Base-by-base conservation (phyloP, 2,329 filamentous ascomycete genomes). In the Talaromyces rugulosus region DNA sequence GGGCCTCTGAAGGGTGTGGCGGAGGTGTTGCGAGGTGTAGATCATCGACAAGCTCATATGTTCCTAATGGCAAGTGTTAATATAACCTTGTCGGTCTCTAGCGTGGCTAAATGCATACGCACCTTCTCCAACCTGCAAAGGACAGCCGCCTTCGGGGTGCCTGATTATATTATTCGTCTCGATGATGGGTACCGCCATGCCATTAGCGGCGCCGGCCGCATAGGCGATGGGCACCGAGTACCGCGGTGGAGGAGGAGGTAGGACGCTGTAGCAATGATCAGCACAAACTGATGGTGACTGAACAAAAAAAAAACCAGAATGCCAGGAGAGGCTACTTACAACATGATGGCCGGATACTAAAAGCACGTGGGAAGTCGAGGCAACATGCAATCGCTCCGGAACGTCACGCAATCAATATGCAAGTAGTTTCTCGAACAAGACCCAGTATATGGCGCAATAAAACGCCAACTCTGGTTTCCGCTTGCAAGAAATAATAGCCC, bases 81-180 rank as follows among this genome's bases (percentile, higher is more conserved):
- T 34, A 61, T 23, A 23, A 23, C 23, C 2, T 23, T 23, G 23
- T 23, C 23, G 23, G 23, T 23, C 23, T 23, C 23, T 23, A 23
- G 23, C 23, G 23, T 1, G 2, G 23, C 23, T 23, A 23, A 23
- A 23, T 23, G 23, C 23, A 65, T 65, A 16, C 58, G 66, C 78
- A 91, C 92, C 95, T 87, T 99, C 95, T 75, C 94, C 95, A 55
- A 94, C 92, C 51, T 96, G 87, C 68, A 99, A 88, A 74, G 96
- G 91, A 77, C 92, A 91, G 69, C 96, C 93, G 5, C 91, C 91
- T 40, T 87, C 87, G 28, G 91, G 94, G 70, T 90, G 89, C 62
- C 86, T 87, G 64, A 99, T 81, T 44, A 87, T 89, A 74, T 98
- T 99, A 77, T 95, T 96, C 59, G 94, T 97, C 83, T 99, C 95